Percentiles rank a stretch among this genome's conserved stretches.
Evolutionary conservation across 129 eudicot species (phyloP).

Genomic region (Heracleum sosnowskyi): DNA sequence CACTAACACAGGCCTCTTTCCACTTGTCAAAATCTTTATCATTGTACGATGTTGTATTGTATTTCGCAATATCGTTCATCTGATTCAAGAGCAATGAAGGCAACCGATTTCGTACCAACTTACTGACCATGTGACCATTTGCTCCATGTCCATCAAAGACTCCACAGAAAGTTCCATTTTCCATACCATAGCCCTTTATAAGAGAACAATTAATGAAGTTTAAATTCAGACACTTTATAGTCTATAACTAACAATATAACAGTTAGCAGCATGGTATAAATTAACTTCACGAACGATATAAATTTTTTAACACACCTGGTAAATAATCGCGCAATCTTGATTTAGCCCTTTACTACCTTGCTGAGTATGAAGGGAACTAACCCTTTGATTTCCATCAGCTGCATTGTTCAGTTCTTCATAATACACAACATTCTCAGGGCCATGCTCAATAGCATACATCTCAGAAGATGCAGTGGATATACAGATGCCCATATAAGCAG

Average conservation of each 20-base stretch:
- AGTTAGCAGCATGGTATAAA: background rate
- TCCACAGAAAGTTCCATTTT: constrained; percentile 61
- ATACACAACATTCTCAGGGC: constrained; percentile 24
- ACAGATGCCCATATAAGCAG: constrained; percentile 61
- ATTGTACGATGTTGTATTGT: constrained; percentile 21
- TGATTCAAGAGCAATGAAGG: constrained; percentile 64
- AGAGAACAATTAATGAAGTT: background rate
- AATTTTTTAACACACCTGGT: constrained; percentile 32
- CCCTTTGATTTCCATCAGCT: constrained; percentile 6
- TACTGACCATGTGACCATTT: constrained; percentile 70
- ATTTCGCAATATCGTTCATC: constrained; percentile 34
- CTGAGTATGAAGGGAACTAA: constrained; percentile 31
- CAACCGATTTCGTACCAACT: constrained; percentile 51
- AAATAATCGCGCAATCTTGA: constrained; percentile 78
- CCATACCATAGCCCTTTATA: constrained; percentile 73
- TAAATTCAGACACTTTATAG: background rate
- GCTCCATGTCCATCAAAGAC: constrained; percentile 93
- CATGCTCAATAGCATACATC: constrained; percentile 35
- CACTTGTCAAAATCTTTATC: constrained; percentile 38
- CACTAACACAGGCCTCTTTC: constrained; percentile 60
- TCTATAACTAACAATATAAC: background rate
- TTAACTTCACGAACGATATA: background rate
- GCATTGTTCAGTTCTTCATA: constrained; percentile 19
- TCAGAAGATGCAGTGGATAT: constrained; percentile 63
- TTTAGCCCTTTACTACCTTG: constrained; percentile 64